Percentiles rank a stretch among this genome's conserved stretches.
Conservation (phyloP, 805 yeast species). For the Monosporozyma yasuniensis region DNA sequence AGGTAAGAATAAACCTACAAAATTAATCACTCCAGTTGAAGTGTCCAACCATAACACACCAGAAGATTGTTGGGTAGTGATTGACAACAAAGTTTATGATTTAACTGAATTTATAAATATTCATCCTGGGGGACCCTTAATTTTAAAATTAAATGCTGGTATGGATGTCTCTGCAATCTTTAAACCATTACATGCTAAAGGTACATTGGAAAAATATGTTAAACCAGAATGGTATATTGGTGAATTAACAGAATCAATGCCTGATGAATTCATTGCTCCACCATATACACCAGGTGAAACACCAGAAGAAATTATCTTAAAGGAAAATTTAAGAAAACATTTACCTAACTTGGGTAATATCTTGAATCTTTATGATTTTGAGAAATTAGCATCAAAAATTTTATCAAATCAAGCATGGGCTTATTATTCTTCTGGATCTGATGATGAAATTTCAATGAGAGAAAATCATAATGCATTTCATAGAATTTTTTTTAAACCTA, state of each 20-base stretch:
- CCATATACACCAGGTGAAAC: constrained; percentile 31
- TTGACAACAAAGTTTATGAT: constrained; percentile 72
- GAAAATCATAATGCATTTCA: constrained; percentile 89
- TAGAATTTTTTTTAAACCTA: constrained; percentile 79
- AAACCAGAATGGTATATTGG: constrained; percentile 58
- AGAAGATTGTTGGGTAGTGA: constrained; percentile 75
- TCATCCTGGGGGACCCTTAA: constrained; percentile 78
- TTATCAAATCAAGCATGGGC: constrained; percentile 82
- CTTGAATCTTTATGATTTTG: constrained; percentile 78
- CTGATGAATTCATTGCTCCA: constrained; percentile 20
- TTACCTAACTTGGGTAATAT: constrained; percentile 66
- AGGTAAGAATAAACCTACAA: not conserved
- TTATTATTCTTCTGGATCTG: constrained; percentile 84
- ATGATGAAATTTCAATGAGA: constrained; percentile 83
- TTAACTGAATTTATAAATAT: constrained; percentile 60
- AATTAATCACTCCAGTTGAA: constrained; percentile 35
- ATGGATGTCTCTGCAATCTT: constrained; percentile 76
- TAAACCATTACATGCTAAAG: constrained; percentile 87
- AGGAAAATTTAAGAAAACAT: constrained; percentile 28
- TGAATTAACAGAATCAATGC: constrained; percentile 33
- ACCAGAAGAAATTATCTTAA: constrained; percentile 22
- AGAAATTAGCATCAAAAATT: constrained; percentile 71
- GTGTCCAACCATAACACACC: constrained; percentile 61
- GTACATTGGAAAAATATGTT: constrained; percentile 58
- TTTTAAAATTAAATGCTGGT: constrained; percentile 74